Percentiles rank a stretch among this genome's conserved stretches.
Evolutionary conservation across 2,329 filamentous ascomycete genomes (phyloP).

Genomic region (Lachnellula willkommii): DNA sequence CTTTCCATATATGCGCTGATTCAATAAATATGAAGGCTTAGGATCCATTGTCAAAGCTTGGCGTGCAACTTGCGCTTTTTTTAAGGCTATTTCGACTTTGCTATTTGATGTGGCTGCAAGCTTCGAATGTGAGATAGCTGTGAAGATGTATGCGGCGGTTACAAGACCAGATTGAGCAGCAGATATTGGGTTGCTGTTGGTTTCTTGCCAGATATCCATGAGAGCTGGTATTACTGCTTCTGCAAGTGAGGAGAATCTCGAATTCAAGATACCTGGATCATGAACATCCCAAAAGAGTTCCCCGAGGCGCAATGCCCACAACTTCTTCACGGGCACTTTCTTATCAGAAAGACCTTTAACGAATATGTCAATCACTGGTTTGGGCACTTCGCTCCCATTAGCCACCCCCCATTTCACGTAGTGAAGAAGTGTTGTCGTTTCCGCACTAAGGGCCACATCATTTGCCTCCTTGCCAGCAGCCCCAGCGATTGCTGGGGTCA

Average conservation of each 20-base stretch:
- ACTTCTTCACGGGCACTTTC: slow-evolving; percentile 66
- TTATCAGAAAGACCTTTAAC: slow-evolving; percentile 83
- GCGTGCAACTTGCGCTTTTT: slow-evolving; percentile 57
- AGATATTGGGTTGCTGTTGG: slow-evolving; percentile 68
- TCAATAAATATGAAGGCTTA: slow-evolving; percentile 84
- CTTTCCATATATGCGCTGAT: slow-evolving; percentile 79
- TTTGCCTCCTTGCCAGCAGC: slow-evolving; percentile 82
- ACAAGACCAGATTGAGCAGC: slow-evolving; percentile 80
- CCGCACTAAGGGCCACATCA: slow-evolving; percentile 71
- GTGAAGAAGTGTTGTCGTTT: slow-evolving; percentile 65
- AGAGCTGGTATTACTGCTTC: slow-evolving; percentile 52
- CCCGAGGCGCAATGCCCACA: slow-evolving; percentile 74
- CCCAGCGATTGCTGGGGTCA: slow-evolving; percentile 60
- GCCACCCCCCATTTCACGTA: slow-evolving; percentile 59
- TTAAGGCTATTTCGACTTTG: slow-evolving; percentile 51
- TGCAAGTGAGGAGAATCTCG: slow-evolving; percentile 45
- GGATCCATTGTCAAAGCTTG: slow-evolving; percentile 66
- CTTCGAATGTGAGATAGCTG: slow-evolving; percentile 54
- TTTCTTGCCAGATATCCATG: slow-evolving; percentile 69
- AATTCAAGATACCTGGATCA: slow-evolving; percentile 41
- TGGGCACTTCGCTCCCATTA: slow-evolving; percentile 57
- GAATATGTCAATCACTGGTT: slow-evolving; percentile 63
- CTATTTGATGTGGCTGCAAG: slow-evolving; percentile 49
- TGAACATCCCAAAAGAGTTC: slow-evolving; percentile 60
- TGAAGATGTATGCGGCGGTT: slow-evolving; percentile 69